Evolutionary conservation across 1,284 basidiomycete genomes (phyloP), one percentile per base, ranked within the genome.

Genomic region (Sanguinoderma infundibulare): DNA sequence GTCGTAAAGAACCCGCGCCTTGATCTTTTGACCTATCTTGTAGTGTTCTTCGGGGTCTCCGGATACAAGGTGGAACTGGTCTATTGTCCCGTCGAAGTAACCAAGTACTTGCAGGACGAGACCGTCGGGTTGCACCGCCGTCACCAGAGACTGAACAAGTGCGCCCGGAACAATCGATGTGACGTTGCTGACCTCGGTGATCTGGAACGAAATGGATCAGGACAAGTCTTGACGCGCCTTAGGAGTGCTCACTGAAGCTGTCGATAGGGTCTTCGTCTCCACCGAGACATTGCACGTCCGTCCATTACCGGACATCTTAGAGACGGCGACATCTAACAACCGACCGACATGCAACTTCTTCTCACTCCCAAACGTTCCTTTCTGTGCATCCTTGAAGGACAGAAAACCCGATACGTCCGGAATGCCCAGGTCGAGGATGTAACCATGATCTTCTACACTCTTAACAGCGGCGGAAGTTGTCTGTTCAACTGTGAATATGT

Each of bases 391-490:
- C 68, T 88, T 87, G 78, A 89, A 91, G 1, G 89, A 82, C 51
- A 96, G 71, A 75, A 96, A 97, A 24, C 92, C 94, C 57, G 92
- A 87, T 30, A 90, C 75, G 34, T 87, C 86, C 12, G 85, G 74
- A 22, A 97, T 71, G 1, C 98, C 98, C 36, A 97, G 79, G 67
- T 97, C 93, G 22, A 99, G 82, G 56, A 91, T 86, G 77, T 97
- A 98, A 1, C 97, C 97, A 75, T 98, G 95, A 71, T 99, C 98
- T 78, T 99, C 98, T 35, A 92, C 79, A 69, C 91, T 94, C 75
- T 91, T 88, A 32, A 98, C 82, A 49, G 92, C 86, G 10, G 88
- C 92, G 0, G 90, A 85, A 55, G 98, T 71, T 17, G 86, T 85
- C 91, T 94, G 67, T 4, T 55, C 32, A 53, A 42, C 35, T n/a